Base-by-base conservation (phyloP, 2,329 filamentous ascomycete genomes). In the Venturia pyrina region DNA sequence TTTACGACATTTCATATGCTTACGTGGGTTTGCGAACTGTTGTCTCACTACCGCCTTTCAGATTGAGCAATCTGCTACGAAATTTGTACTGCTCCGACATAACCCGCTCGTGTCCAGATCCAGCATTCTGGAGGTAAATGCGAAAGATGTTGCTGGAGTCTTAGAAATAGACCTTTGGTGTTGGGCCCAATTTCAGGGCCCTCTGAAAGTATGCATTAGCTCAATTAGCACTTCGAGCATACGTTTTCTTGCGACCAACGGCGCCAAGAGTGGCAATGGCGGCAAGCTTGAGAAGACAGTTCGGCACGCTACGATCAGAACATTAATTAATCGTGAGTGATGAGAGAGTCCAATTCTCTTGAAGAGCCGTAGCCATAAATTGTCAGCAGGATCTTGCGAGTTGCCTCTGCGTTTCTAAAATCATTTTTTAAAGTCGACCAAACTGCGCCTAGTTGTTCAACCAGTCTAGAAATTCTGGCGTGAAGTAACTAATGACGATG, bases 401-500 rank as follows among this genome's bases (percentile, higher is more conserved):
- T 59, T 15, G 53, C 53, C 53, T 37, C 53, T 37, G 17, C 8
- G n/a, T 59, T 32, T 59, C 32, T n/a, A 32, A 13, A 28, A 59
- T 19, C 11, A 10, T 53, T 28, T 53, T 53, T 28, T 1, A 5
- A 53, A 4, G 2, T 15, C 48, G 21, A 37, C 15, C 32, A n/a
- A 59, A 21, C 10, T 19, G 19, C 53, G 7, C 28, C 53, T 59
- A 62, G 28, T 62, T 65, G 24, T n/a, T 62, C 69, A 88, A 74
- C 86, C 86, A 88, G 67, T 87, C 85, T 69, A 88, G 71, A 69
- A 88, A 87, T 62, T 88, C 90, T 0, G 95, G 95, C 0, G 90
- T 93, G 73, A 98, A 98, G 78, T 99, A 99, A 77, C 86, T 95
- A 71, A 98, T 85, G 56, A 99, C 85, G 73, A 99, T 98, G 0